Evolutionary conservation across 2,329 filamentous ascomycete genomes (phyloP).

Genomic region (Fusarium equiseti): DNA sequence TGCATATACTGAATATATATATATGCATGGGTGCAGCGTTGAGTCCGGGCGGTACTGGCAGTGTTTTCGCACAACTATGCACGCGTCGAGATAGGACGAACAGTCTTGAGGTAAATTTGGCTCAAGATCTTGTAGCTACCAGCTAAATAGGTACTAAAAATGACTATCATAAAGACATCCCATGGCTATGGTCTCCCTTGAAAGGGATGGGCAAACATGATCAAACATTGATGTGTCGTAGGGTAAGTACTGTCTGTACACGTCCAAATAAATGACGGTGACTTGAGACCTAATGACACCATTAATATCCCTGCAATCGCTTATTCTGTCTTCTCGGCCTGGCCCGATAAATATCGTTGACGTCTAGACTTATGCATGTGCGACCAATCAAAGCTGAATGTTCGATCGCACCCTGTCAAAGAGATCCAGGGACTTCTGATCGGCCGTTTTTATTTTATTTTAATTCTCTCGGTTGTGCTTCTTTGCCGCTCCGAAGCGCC

Average conservation of each 20-base stretch:
- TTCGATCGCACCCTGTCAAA: conserved; percentile 2
- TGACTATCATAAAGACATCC: neutral
- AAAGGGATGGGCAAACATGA: neutral
- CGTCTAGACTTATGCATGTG: conserved; percentile 23
- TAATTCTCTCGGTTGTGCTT: conserved; percentile 8
- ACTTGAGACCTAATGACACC: conserved; percentile 35
- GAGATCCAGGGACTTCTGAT: conserved; percentile 34
- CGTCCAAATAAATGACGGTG: neutral
- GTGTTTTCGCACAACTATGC: too few species aligned
- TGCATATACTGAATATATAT: too few species aligned
- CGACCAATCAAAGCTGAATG: conserved; percentile 24
- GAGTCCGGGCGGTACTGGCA: too few species aligned
- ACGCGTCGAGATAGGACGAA: too few species aligned
- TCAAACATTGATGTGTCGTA: neutral
- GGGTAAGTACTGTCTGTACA: conserved; percentile 3
- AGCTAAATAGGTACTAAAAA: neutral
- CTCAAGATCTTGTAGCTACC: neutral
- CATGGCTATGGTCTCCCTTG: neutral
- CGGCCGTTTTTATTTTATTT: conserved; percentile 1
- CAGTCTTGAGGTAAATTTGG: neutral
- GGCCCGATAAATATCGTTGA: conserved; percentile 37
- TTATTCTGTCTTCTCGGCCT: conserved; percentile 15
- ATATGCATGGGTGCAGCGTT: too few species aligned
- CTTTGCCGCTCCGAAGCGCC: neutral
- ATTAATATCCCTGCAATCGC: conserved; percentile 37